These are phyloP conservation scores for Trametes cingulata DNA, from an alignment of 768 basidiomycete genomes.

Conservation along the genomic window DNA sequence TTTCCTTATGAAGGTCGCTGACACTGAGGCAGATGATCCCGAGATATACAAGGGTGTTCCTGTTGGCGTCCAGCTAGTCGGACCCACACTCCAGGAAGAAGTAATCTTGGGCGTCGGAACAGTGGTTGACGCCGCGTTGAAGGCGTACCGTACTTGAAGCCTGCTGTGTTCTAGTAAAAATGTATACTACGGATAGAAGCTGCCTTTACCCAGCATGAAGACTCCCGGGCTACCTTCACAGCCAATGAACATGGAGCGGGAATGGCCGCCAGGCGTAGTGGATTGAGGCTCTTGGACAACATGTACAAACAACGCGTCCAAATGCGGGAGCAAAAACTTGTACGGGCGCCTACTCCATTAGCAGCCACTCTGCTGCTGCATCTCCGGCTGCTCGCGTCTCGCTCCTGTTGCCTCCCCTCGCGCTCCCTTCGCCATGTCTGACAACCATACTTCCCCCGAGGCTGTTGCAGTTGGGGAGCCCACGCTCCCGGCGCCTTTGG, in stretches of 20 bases:
- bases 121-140: slow-evolving; percentile 31
- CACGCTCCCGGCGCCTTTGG: slow-evolving; percentile 44
- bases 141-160: background rate
- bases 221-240: too few species aligned
- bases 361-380: background rate
- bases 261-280: slow-evolving; percentile 14
- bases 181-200: too few species aligned
- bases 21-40: slow-evolving; percentile 40
- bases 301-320: slow-evolving; percentile 17
- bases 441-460: too few species aligned
- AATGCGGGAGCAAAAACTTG: slow-evolving; percentile 19
- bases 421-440: background rate
- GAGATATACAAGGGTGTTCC: slow-evolving; percentile 38
- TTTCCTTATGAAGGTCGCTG: background rate
- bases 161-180: background rate
- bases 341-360: slow-evolving; percentile 1
- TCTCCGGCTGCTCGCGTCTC: background rate
- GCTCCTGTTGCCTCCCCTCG: background rate
- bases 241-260: too few species aligned
- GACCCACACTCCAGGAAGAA: slow-evolving; percentile 40
- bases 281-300: slow-evolving; percentile 18
- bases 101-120: slow-evolving; percentile 35
- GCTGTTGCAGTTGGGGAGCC: slow-evolving; percentile 4
- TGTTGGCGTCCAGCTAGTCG: slow-evolving; percentile 38
- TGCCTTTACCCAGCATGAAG: too few species aligned